A percentile compares a stretch with the other conserved stretches of the same genome.
phyloP scores from a whole-genome alignment of 306 rosid genomes.

The Citrullus amarus region DNA sequence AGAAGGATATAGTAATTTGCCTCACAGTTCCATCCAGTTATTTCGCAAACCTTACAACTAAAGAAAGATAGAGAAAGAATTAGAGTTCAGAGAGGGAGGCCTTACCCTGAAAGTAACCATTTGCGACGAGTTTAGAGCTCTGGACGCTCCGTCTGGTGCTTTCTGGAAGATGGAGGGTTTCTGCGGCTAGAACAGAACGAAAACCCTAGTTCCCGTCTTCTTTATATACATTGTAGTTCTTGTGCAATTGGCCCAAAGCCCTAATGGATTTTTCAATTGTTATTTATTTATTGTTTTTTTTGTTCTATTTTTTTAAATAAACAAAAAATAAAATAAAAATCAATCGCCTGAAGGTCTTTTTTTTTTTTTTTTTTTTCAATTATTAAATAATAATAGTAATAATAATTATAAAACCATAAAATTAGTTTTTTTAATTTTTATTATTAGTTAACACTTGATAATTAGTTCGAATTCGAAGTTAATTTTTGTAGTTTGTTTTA shows the following conservation, averaged over 20 bases:
- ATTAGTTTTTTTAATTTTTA: too few relatives aligned
- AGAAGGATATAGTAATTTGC: neutral
- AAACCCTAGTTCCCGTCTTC: neutral
- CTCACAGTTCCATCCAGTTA: neutral
- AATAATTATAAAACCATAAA: too few relatives aligned
- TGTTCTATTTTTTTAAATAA: too few relatives aligned
- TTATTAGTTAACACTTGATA: too few relatives aligned
- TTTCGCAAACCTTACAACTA: neutral
- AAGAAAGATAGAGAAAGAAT: neutral
- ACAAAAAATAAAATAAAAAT: too few relatives aligned
- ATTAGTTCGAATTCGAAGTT: too few relatives aligned
- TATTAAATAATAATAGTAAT: too few relatives aligned
- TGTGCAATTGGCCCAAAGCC: neutral
- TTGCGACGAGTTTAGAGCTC: neutral
- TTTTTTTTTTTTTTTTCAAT: too few relatives aligned
- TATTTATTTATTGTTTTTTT: too few relatives aligned
- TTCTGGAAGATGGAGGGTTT: neutral
- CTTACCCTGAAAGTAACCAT: constrained; percentile 7
- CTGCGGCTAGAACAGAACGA: neutral
- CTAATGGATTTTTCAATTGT: neutral
- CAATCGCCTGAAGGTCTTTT: too few relatives aligned
- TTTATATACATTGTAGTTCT: neutral
- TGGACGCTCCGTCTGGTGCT: neutral
- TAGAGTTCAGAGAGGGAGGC: neutral
- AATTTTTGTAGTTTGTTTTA: too few relatives aligned